These are phyloP conservation scores for Curvularia sp. DNA, from an alignment of 2,329 filamentous ascomycete species.

Conservation along the genomic window DNA sequence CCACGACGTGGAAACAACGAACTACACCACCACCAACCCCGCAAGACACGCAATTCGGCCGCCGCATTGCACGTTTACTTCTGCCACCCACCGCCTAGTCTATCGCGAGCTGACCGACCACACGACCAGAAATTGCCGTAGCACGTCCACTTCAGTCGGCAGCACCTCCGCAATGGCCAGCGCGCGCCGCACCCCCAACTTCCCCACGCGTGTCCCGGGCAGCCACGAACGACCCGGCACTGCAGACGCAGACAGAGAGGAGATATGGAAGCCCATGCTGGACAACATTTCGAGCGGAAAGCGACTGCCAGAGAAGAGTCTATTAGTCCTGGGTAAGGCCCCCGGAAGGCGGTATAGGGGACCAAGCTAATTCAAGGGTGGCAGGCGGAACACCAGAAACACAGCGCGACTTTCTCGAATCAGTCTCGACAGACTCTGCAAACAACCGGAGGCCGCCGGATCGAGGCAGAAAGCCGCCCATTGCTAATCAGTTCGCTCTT, in stretches of 20 bases:
- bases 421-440: conserved; percentile 51
- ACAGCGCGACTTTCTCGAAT: conserved; percentile 80
- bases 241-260: conserved; percentile 71
- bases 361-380: conserved; percentile 26
- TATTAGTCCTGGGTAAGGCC: conserved; percentile 78
- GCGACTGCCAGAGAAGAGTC: conserved; percentile 87
- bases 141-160: conserved; percentile 25
- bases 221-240: conserved; percentile 55
- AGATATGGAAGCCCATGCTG: conserved; percentile 94
- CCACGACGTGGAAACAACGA: conserved; percentile 25
- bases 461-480: conserved; percentile 67
- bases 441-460: conserved; percentile 61
- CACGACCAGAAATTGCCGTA: background rate
- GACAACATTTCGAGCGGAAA: conserved; percentile 90
- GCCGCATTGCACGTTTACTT: conserved; percentile 21
- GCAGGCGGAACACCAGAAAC: conserved; percentile 81
- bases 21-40: conserved; percentile 32
- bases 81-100: conserved; percentile 1
- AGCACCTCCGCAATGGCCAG: conserved; percentile 47
- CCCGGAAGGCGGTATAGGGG: conserved; percentile 17
- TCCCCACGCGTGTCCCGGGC: conserved; percentile 35
- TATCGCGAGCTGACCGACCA: background rate
- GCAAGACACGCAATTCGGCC: conserved; percentile 20
- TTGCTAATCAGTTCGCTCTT: conserved; percentile 90
- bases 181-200: conserved; percentile 43